Evolutionary conservation across 2,329 filamentous ascomycete genomes (phyloP), one percentile per base, ranked within the genome.

Genomic region (Apiospora sp.): DNA sequence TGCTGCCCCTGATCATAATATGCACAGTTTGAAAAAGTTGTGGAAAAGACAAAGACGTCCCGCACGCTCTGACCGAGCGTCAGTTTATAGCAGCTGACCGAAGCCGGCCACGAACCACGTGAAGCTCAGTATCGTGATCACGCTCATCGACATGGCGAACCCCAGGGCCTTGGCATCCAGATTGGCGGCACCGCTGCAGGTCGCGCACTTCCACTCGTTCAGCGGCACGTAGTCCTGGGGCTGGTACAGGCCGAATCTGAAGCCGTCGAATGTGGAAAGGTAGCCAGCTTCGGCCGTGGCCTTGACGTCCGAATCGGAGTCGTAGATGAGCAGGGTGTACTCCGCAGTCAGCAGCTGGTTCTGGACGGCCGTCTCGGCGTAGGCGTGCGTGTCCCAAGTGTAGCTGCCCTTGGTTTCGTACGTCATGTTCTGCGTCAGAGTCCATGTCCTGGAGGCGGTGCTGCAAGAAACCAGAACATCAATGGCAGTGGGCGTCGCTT

Each of bases 311-410:
- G 84, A 83, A 27, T 88, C 88, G 3, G 90, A 85, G 77, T 92
- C 90, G 80, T 89, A 87, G 79, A 92, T 86, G 72, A 92, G 82
- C 13, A 92, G 85, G 0, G 89, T 91, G 82, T 92, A 92, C 78
- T 87, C 81, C 71, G 87, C 84, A 0, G 86, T 87, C 51, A 87
- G 80, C 58, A 92, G 83, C 46, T 87, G 88, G 68, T 82, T 80
- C 16, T 82, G 79, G 1, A 84, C 81, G 44, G 85, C 79, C 67
- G 84, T 84, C n/a, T 83, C 81, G 75, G 90, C 83, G 77, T 86
- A 87, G 6, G 79, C 81, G 34, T 80, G 83, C 3, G 89, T 90
- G 78, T 92, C 88, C 90, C 90, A 92, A 10, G 86, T 86, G 77
- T 86, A 90, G 30, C 84, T 81, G 54, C 83, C 88, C 6, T 83